Evolutionary conservation across 2,329 filamentous ascomycete species (phyloP), one percentile per base, ranked within the genome.

Genomic region (Cladophialophora psammophila): DNA sequence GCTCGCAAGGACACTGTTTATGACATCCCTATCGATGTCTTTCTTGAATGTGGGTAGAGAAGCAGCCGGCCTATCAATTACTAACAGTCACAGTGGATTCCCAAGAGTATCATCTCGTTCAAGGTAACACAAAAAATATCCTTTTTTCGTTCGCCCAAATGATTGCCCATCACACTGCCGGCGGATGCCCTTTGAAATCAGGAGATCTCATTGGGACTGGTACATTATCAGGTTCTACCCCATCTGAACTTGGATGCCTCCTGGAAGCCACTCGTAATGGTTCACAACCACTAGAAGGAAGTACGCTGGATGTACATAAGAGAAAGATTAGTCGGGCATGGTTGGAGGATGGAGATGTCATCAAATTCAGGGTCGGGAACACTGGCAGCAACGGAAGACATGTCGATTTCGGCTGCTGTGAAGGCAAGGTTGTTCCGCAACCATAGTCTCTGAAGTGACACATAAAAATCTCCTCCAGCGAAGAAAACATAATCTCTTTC

Each of bases 81-180:
- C 15, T 45, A 20, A 52, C n/a, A 36, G 32, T 34, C 10, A 31
- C n/a, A n/a, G 32, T 2, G 42, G 15, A 18, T 26, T 20, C 35
- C 18, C 58, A 62, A 36, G 26, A 26, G 36, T 56, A 50, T 34
- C 48, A 20, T 9, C 84, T 93, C 53, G 82, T 84, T 0, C 82
- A 78, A 67, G 90, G 83, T 69, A 89, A 83, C 65, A 85, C 87
- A 8, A 86, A 83, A 69, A 86, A 93, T 73, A 81, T 94, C 7
- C 82, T 94, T n/a, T 94, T 88, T 84, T 93, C 90, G 0, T 94
- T 93, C 79, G 86, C 90, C 5, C 91, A 94, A 77, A 93, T 93
- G 90, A 81, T 94, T 48, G 86, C 91, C 1, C 91, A 94, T 76
- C 91, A 94, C 76, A 88, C 89, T 1, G 84, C 91, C 53, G 91